These are phyloP conservation scores for Vitis vinifera DNA, from an alignment of 164 flowering plant genomes.

Conservation along the genomic window ASM3070453v1 NC_081807.1:7294001-7294500, in stretches of 20 bases:
- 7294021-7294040: too few species aligned
- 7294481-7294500: conserved; percentile 1
- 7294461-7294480: background rate
- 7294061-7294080: too few species aligned
- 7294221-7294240: too few species aligned
- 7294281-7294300: conserved; percentile 39
- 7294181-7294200: too few species aligned
- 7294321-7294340: conserved; percentile 25
- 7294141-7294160: too few species aligned
- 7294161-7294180: too few species aligned
- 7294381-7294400: conserved; percentile 27
- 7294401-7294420: conserved; percentile 39
- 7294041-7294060: too few species aligned
- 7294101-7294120: too few species aligned
- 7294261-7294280: conserved; percentile 44
- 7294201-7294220: too few species aligned
- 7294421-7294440: conserved; percentile 33
- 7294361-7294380: conserved; percentile 18
- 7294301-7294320: conserved; percentile 34
- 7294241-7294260: background rate
- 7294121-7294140: too few species aligned
- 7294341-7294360: conserved; percentile 31
- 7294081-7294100: too few species aligned
- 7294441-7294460: conserved; percentile 2
- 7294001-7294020: too few species aligned